A percentile compares a stretch with the other conserved stretches of the same genome.
Conservation (phyloP, 2,329 filamentous ascomycete species). For the Aspergillus ustus region DNA sequence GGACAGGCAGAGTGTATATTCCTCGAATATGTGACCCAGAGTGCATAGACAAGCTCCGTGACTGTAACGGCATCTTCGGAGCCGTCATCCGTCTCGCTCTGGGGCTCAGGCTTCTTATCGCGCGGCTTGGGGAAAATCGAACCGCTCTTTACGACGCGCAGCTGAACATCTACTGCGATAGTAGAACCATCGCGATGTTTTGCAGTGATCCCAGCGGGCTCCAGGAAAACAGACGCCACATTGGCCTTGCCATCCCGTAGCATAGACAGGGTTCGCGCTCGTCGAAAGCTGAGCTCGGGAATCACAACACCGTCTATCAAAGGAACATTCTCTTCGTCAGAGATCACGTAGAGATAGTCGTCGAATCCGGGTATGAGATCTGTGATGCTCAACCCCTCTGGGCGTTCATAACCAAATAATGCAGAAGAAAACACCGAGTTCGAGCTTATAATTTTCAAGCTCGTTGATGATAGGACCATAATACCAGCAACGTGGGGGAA, state of each 20-base stretch:
- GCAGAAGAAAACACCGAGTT: conserved; percentile 94
- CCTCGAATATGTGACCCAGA: conserved; percentile 97
- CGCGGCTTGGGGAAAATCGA: conserved; percentile 64
- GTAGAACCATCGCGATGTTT: conserved; percentile 89
- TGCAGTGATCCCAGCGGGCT: conserved; percentile 81
- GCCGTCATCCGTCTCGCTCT: conserved; percentile 57
- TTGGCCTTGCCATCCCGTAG: conserved; percentile 82
- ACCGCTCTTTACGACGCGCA: conserved; percentile 93
- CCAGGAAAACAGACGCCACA: conserved; percentile 76
- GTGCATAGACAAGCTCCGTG: conserved; percentile 84
- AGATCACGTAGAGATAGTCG: conserved; percentile 77
- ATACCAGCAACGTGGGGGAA: conserved; percentile 98
- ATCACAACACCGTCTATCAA: conserved; percentile 94
- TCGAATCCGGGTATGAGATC: conserved; percentile 87
- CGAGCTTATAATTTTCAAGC: conserved; percentile 82
- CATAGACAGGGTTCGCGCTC: conserved; percentile 81
- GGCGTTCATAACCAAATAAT: conserved; percentile 84
- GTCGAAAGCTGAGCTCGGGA: conserved; percentile 92
- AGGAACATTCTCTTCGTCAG: conserved; percentile 81
- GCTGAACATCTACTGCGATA: conserved; percentile 92
- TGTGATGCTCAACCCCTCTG: conserved; percentile 78
- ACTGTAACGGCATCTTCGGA: conserved; percentile 51
- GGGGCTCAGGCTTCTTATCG: conserved; percentile 68
- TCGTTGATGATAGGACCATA: conserved; percentile 81
- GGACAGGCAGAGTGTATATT: conserved; percentile 79